These are phyloP conservation scores for Coniella vitis DNA, from an alignment of 2,329 filamentous ascomycete genomes.

Conservation along the genomic window DNA sequence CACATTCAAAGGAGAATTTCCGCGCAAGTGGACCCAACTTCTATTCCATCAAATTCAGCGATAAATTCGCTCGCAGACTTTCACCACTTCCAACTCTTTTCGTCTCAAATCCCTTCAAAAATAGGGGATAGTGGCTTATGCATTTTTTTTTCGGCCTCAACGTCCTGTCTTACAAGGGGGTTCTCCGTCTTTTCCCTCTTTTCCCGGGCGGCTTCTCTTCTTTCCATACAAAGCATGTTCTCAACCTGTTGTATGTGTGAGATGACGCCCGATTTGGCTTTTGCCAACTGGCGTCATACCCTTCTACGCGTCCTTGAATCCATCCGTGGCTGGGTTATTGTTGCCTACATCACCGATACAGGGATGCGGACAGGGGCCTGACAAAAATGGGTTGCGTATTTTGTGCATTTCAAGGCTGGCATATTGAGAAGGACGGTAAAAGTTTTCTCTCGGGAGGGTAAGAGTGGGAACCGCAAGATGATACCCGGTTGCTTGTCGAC, in stretches of 20 bases:
- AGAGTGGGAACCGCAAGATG: slow-evolving; percentile 10
- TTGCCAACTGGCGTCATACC: slow-evolving; percentile 20
- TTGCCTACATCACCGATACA: slow-evolving; percentile 11
- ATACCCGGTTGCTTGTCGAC: slow-evolving; percentile 15
- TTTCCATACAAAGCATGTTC: slow-evolving; percentile 4
- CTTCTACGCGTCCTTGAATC: neutral
- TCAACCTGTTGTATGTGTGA: neutral
- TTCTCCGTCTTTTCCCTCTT: neutral
- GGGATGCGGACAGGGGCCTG: slow-evolving; percentile 4
- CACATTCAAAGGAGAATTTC: too few relatives aligned
- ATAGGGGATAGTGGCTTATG: too few relatives aligned
- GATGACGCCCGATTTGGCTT: slow-evolving; percentile 20
- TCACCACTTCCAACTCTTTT: too few relatives aligned
- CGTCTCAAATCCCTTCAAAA: too few relatives aligned
- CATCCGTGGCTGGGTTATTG: slow-evolving; percentile 1
- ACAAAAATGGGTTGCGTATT: slow-evolving; percentile 6
- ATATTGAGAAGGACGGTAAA: slow-evolving; percentile 8
- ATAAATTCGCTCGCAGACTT: too few relatives aligned
- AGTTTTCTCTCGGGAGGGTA: slow-evolving; percentile 9
- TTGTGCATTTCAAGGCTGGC: slow-evolving; percentile 12
- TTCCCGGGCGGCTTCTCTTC: slow-evolving; percentile 4
- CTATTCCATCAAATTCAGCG: too few relatives aligned
- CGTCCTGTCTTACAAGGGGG: too few relatives aligned
- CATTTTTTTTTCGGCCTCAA: too few relatives aligned
- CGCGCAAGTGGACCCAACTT: too few relatives aligned